Evolutionary conservation across 495 filamentous ascomycete genomes (phyloP).

Genomic region (Xylaria acuta): DNA sequence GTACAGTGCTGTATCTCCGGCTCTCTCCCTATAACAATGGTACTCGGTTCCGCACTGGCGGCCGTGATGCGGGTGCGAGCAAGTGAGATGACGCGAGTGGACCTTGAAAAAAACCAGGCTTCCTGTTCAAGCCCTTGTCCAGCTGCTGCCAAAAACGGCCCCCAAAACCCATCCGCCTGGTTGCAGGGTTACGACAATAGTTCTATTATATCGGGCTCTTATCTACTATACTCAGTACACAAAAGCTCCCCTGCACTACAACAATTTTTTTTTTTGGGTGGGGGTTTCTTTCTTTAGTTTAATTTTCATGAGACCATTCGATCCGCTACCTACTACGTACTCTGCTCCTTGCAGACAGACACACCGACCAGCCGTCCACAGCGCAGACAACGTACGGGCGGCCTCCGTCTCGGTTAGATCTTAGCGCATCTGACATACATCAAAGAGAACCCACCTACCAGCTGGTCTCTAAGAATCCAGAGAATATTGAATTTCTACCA

Average conservation of each 20-base stretch:
- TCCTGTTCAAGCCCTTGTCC: neutral
- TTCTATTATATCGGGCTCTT: neutral
- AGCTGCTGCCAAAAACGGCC: neutral
- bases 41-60: neutral
- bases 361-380: neutral
- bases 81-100: neutral
- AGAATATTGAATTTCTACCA: neutral
- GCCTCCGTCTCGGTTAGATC: constrained; percentile 22
- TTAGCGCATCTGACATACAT: constrained; percentile 18
- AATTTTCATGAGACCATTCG: neutral
- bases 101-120: neutral
- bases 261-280: neutral
- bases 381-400: neutral
- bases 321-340: neutral
- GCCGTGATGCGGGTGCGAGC: neutral
- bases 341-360: neutral
- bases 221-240: too few relatives aligned
- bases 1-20: neutral
- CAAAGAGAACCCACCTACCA: neutral
- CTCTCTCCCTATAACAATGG: neutral
- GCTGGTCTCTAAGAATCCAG: neutral
- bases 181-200: constrained; percentile 1
- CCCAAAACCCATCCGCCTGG: constrained; percentile 9
- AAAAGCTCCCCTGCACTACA: neutral
- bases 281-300: too few relatives aligned